Evolutionary conservation across 192 early-diverging fungal genomes (phyloP).

Genomic region (Umbelopsis isabellina): DNA sequence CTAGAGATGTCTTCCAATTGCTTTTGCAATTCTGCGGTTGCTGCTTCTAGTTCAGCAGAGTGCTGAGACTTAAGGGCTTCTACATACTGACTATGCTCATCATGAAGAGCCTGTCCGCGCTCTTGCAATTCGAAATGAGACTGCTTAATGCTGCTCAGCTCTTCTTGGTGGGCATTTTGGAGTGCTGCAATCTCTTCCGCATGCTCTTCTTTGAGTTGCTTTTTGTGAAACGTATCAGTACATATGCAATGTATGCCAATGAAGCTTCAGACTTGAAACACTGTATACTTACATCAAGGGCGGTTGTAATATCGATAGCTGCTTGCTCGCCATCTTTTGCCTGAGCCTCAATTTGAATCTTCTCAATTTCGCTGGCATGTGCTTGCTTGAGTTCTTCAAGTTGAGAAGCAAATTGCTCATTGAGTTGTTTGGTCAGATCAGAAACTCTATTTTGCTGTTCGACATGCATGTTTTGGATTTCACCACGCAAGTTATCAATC

Average conservation of each 20-base stretch:
- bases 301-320: neutral
- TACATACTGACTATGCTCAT: neutral
- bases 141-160: neutral
- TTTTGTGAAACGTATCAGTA: too few species aligned
- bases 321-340: neutral
- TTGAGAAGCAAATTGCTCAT: neutral
- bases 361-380: constrained; percentile 10
- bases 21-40: neutral
- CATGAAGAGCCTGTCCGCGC: neutral
- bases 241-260: too few species aligned
- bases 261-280: too few species aligned
- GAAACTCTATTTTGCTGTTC: constrained; percentile 11
- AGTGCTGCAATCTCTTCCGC: neutral
- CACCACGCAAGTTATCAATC: constrained; percentile 9
- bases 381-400: constrained; percentile 5
- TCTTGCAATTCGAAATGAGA: neutral
- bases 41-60: constrained; percentile 4
- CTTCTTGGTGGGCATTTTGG: neutral
- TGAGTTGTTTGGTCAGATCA: constrained; percentile 10
- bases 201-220: constrained; percentile 4
- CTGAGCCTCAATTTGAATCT: neutral
- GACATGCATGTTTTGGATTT: neutral
- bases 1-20: neutral
- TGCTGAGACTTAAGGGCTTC: neutral
- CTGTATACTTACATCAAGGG: neutral